phyloP scores from a whole-genome alignment of 2,329 filamentous ascomycete genomes.

The Niveomyces coronatus region DNA sequence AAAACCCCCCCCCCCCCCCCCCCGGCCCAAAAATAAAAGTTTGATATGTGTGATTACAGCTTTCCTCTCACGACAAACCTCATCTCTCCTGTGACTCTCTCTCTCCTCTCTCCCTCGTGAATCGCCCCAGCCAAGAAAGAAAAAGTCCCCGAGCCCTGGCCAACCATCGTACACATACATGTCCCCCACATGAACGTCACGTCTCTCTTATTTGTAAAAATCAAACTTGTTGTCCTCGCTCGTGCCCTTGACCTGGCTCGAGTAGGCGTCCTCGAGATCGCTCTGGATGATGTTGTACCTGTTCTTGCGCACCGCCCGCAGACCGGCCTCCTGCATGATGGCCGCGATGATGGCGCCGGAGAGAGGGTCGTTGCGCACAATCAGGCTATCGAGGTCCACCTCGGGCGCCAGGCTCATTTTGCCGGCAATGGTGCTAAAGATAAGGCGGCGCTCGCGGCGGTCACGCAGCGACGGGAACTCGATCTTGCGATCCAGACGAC shows the following conservation, averaged over 20 bases:
- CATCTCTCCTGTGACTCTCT: too few relatives aligned
- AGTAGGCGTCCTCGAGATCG: conserved; percentile 95
- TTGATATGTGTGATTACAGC: too few relatives aligned
- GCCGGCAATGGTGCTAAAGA: conserved; percentile 91
- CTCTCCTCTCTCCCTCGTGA: too few relatives aligned
- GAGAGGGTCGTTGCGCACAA: conserved; percentile 91
- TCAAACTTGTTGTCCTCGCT: conserved; percentile 67
- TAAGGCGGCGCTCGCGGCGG: conserved; percentile 86
- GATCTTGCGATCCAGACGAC: conserved; percentile 94
- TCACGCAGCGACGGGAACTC: conserved; percentile 95
- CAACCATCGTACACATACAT: not conserved
- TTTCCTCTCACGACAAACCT: too few relatives aligned
- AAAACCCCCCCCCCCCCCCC: too few relatives aligned
- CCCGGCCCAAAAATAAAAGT: too few relatives aligned
- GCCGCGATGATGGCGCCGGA: conserved; percentile 94
- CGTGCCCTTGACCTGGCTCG: conserved; percentile 82
- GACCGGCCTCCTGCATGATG: conserved; percentile 97
- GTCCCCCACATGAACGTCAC: too few relatives aligned
- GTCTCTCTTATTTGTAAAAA: conserved; percentile 83
- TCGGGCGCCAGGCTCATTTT: conserved; percentile 98
- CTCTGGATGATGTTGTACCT: conserved; percentile 98
- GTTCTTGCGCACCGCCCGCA: conserved; percentile 93
- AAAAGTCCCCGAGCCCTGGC: too few relatives aligned
- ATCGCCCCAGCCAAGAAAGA: too few relatives aligned
- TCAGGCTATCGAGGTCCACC: conserved; percentile 90